These are phyloP conservation scores for Nelumbo lutea DNA, from an alignment of 164 flowering plant genomes.

Conservation along the genomic window DNA sequence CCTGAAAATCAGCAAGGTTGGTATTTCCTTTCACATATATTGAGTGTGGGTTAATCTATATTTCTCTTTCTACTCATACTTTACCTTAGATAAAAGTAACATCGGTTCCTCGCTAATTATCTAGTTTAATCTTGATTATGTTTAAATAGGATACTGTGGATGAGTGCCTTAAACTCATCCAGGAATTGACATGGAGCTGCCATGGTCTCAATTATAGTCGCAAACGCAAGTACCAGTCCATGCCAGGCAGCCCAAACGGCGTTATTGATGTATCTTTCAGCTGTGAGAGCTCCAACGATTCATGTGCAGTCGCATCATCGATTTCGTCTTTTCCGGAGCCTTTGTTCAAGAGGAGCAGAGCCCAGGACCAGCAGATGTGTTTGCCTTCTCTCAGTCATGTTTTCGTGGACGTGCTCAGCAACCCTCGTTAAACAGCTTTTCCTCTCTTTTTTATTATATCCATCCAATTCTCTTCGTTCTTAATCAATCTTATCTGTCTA, in stretches of 20 bases:
- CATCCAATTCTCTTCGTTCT: neutral
- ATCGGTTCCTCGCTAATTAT: neutral
- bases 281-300: conserved; percentile 61
- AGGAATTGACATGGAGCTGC: conserved; percentile 22
- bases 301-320: conserved; percentile 38
- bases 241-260: conserved; percentile 61
- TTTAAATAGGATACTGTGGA: conserved; percentile 47
- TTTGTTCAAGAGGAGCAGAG: conserved; percentile 47
- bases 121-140: neutral
- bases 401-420: conserved; percentile 26
- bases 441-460: neutral
- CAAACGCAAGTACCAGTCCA: conserved; percentile 38
- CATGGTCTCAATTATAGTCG: conserved; percentile 16
- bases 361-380: conserved; percentile 43
- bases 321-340: conserved; percentile 54
- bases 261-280: conserved; percentile 67
- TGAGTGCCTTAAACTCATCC: conserved; percentile 50
- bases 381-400: conserved; percentile 34
- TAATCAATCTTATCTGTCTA: neutral
- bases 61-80: neutral
- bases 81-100: neutral
- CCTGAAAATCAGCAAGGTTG: conserved; percentile 56
- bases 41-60: too few relatives aligned
- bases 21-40: conserved; percentile 1
- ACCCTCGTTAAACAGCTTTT: conserved; percentile 11